Base-by-base conservation (phyloP, 441 rosid species). In the Hura crepitans region DNA sequence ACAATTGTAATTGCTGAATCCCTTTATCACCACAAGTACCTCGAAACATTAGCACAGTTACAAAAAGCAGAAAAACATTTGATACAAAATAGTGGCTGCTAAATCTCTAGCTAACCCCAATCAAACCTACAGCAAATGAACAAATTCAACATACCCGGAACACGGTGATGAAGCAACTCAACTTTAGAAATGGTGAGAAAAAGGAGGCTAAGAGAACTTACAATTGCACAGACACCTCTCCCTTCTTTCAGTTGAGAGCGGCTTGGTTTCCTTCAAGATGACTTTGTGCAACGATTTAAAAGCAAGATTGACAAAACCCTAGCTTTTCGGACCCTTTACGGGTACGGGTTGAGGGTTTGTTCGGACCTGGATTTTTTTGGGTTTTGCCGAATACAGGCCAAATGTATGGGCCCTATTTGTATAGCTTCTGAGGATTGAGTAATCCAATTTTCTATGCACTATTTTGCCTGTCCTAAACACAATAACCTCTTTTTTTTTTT, bases 271-370 rank as follows among this genome's bases (percentile, higher is more conserved):
- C 45, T 39, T 39, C 13, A 5, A 22, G 5, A n/a, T 15, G 8
- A 0, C 45, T 59, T 59, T 33, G 63, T 33, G 63, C 45, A 14
- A 37, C 14, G 43, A 59, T 59, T 59, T 59, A 59, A 59, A 54
- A 7, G 55, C 5, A 12, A 23, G 17, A 4, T 3, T 5, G 27
- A 59, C 27, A 59, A 59, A 59, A 31, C 63, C 63, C 45, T 57
- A 57, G 42, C 6, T 31, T 2, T 18, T 18, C n/a, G 22, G 20
- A 17, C 18, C 43, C 10, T 12, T 30, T 18, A 17, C 63, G 63
- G 63, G 63, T 33, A 18, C 42, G 55, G 27, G 22, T 51, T 1
- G 56, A 18, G 62, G 62, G 42, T 30, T 57, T 39, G 13, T 9
- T 56, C 6, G 6, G n/a, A 30, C 9, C 17, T 14, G 18, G 31